These are phyloP conservation scores for Pterocarpus macrocarpus DNA, from an alignment of 306 rosid species.

Conservation along the genomic window DNA sequence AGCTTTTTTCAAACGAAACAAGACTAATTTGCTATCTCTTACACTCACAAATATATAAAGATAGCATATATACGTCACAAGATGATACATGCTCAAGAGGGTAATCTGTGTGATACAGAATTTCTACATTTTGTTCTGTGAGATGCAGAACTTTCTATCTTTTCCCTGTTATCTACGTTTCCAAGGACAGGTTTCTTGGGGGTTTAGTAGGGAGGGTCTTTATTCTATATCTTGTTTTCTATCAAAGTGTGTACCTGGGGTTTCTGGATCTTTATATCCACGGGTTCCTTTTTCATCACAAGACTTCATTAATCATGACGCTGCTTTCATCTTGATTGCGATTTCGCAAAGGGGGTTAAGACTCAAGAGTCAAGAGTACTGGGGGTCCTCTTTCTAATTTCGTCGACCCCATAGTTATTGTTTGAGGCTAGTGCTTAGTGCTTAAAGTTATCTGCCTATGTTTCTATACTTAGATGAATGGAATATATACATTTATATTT, in stretches of 20 bases:
- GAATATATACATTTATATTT: not conserved
- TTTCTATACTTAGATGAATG: not conserved
- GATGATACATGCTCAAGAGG: too few relatives aligned
- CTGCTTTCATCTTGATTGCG: conserved; percentile 19
- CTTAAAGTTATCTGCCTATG: too few relatives aligned
- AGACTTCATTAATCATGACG: conserved; percentile 24
- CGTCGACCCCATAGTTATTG: not conserved
- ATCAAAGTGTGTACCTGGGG: too few relatives aligned
- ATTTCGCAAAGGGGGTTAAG: not conserved
- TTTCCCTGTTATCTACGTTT: too few relatives aligned
- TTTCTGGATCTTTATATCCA: too few relatives aligned
- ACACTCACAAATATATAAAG: not conserved
- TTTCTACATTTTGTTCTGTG: too few relatives aligned
- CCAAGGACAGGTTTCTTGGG: too few relatives aligned
- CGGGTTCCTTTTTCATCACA: too few relatives aligned
- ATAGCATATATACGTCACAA: not conserved
- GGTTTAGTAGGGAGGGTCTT: too few relatives aligned
- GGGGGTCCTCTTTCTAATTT: not conserved
- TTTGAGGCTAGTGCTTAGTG: not conserved
- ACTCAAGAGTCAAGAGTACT: not conserved
- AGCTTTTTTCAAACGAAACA: not conserved
- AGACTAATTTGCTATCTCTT: not conserved
- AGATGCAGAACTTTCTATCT: too few relatives aligned
- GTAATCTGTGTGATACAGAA: too few relatives aligned
- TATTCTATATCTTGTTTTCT: too few relatives aligned